Evolutionary conservation across 169 alveolate species (phyloP), one percentile per base, ranked within the genome.

Genomic region (Plasmodium sp.): DNA sequence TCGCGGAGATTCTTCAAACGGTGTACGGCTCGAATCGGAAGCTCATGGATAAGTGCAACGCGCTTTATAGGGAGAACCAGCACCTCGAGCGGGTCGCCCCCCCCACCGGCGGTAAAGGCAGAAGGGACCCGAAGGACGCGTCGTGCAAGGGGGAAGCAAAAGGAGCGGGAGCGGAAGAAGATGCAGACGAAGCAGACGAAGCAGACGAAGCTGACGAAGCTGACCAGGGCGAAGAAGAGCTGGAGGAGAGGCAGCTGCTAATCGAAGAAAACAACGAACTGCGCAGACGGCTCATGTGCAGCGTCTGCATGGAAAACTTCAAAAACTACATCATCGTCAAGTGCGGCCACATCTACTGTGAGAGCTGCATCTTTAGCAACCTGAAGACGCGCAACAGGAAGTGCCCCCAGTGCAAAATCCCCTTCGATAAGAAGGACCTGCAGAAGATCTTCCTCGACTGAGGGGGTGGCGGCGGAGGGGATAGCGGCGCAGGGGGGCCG

Each of bases 271-370:
- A 96, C 73, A 95, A 92, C 31, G 96, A 84, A 71, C 90, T 96
- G 27, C 91, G 97, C 33, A 93, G 97, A 73, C 90, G 98, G 48
- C 92, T 96, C 88, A 95, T 96, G 6, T 97, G 98, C 93, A 90
- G 97, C 41, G 97, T 97, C 4, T 97, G 98, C 75, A 95, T 93
- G 92, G 98, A 97, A 91, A 93, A 96, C 39, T 97, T 97, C 96
- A 93, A 96, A 51, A 97, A 96, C 92, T 96, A 95, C 73, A 84
- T 95, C 43, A 93, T 97, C 39, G 75, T 95, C 34, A 96, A 96
- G 83, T 97, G 98, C 82, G 98, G 98, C 16, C 98, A 97, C 91
- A 95, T 97, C 80, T 97, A 93, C 83, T 97, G 98, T 84, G 93
- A 96, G 33, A 80, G 51, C 39, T 96, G 98, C 92, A 93, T 96